Evolutionary conservation across 805 yeast species (phyloP), one percentile per base, ranked within the genome.

Genomic region (Clavispora carvajalis): DNA sequence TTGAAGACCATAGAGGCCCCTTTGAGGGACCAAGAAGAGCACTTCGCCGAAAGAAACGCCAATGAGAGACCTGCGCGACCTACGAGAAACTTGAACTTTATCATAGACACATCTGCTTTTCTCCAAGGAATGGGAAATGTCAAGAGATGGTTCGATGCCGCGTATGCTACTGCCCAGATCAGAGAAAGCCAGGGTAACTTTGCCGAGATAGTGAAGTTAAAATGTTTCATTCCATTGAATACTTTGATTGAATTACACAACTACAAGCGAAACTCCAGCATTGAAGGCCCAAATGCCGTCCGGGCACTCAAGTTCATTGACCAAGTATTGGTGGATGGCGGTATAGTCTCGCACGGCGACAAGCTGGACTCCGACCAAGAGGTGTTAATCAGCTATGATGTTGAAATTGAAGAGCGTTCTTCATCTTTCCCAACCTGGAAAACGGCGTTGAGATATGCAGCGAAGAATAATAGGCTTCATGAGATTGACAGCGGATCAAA

Each of bases 41-140:
- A n/a, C 16, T 16, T 25, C 16, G 16, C 7, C 16, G 16, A 7
- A 25, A 16, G 11, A 4, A 12, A 25, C 16, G 6, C 3, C 9
- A 5, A 12, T 7, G 12, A 15, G 5, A 28, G 16, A 5, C 19
- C 31, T 7, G 5, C 4, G 2, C 12, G 2, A 13, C 23, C 34
- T 4, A 15, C 12, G 15, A 37, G 62, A 26, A 33, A 43, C 4
- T 54, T 62, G 13, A 62, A 64, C 53, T 67, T 82, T 43, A 77
- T 83, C 15, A 52, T 83, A 31, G 90, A 83, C 54, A 84, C 82
- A 16, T 74, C 85, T 6, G 80, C 85, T 2, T 69, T 83, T 45
- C 78, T 79, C 15, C 75, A 80, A 40, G 91, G 88, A 2, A 66
- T 83, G 34, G 86, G 85, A 0, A 79, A 78, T 51, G 69, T 83